phyloP scores from a whole-genome alignment of 345 rosid species.

The Salix dunnii region DNA sequence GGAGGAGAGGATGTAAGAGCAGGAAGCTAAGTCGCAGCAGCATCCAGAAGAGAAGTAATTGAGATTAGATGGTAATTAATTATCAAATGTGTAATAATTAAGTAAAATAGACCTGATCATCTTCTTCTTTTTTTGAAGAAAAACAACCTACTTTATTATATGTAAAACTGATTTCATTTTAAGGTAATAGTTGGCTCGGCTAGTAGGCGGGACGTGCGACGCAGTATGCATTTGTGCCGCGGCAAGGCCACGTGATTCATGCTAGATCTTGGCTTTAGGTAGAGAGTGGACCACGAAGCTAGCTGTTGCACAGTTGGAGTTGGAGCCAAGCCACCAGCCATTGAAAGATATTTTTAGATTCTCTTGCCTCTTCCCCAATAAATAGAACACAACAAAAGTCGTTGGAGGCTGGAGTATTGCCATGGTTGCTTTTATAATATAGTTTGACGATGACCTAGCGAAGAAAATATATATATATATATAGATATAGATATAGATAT shows the following conservation, averaged over 20 bases:
- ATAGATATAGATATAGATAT: no score
- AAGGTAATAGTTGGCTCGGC: no score
- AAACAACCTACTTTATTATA: no score
- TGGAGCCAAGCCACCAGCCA: not conserved
- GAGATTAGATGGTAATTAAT: no score
- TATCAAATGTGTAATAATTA: no score
- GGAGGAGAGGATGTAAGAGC: no score
- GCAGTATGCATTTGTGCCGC: not conserved
- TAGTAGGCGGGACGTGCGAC: not conserved
- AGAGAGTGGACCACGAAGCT: not conserved
- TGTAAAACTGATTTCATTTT: no score
- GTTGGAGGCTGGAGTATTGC: conserved; percentile 12
- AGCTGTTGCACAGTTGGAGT: not conserved
- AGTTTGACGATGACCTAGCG: not conserved
- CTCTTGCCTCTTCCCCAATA: conserved; percentile 12
- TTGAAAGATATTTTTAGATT: conserved; percentile 8
- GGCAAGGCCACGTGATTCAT: not conserved
- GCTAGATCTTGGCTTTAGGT: no score
- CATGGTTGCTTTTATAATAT: not conserved
- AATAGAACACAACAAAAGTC: conserved; percentile 30
- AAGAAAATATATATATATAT: not conserved
- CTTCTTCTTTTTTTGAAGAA: no score
- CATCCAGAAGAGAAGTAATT: no score
- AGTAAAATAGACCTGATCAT: no score
- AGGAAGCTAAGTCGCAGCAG: no score